phyloP scores from a whole-genome alignment of 495 filamentous ascomycete genomes.

The Trichoderma reesei region DNA sequence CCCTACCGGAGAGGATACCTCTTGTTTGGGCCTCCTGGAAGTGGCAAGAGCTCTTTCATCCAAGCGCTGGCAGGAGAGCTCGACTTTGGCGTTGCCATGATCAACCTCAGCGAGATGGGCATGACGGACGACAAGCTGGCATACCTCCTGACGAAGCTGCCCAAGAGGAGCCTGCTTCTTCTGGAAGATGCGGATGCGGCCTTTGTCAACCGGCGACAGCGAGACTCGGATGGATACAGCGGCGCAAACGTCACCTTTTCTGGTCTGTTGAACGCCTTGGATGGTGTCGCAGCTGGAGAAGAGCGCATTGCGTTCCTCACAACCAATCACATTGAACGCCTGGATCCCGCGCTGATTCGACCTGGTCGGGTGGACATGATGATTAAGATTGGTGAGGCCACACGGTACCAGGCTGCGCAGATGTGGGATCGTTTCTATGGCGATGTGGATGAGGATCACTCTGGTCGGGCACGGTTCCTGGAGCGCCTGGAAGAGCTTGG shows the following conservation, averaged over 20 bases:
- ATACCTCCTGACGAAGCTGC: conserved; percentile 78
- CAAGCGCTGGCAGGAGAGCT: conserved; percentile 86
- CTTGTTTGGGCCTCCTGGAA: conserved; percentile 87
- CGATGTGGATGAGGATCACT: conserved; percentile 57
- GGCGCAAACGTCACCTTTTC: conserved; percentile 94
- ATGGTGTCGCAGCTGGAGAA: conserved; percentile 91
- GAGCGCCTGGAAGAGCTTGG: conserved; percentile 37
- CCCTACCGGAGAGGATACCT: conserved; percentile 91
- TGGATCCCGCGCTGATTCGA: conserved; percentile 81
- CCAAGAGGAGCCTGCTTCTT: conserved; percentile 72
- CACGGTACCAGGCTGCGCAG: conserved; percentile 67
- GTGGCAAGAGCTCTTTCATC: conserved; percentile 93
- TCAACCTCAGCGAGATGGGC: conserved; percentile 88
- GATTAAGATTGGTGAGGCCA: conserved; percentile 79
- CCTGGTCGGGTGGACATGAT: conserved; percentile 93
- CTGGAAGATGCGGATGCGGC: conserved; percentile 95
- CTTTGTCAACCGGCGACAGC: conserved; percentile 69
- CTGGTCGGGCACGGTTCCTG: conserved; percentile 45
- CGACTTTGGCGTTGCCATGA: conserved; percentile 87
- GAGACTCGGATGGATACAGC: conserved; percentile 73
- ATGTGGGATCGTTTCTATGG: conserved; percentile 96
- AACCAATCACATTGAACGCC: conserved; percentile 83
- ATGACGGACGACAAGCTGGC: conserved; percentile 89
- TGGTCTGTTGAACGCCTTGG: conserved; percentile 83
- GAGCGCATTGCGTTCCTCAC: conserved; percentile 90